phyloP scores from a whole-genome alignment of 1,284 basidiomycete genomes.

The Boletus hoseneyae region DNA sequence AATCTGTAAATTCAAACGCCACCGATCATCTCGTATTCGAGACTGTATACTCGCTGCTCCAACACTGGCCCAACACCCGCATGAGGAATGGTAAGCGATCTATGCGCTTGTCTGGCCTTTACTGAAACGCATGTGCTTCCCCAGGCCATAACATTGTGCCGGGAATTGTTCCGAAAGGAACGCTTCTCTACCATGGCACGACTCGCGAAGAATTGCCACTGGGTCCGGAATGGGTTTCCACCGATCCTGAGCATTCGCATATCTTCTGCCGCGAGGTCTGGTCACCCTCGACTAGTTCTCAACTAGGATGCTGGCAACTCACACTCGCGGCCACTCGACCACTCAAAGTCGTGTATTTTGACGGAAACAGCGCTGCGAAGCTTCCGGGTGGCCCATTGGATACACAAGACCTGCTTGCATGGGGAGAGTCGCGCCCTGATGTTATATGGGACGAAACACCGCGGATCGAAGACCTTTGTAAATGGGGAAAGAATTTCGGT shows the following conservation, averaged over 20 bases:
- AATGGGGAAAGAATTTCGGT: slow-evolving; percentile 33
- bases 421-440: slow-evolving; percentile 31
- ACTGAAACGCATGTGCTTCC: neutral
- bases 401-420: slow-evolving; percentile 39
- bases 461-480: slow-evolving; percentile 33
- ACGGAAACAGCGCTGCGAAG: slow-evolving; percentile 26
- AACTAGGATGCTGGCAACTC: slow-evolving; percentile 36
- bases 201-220: slow-evolving; percentile 26
- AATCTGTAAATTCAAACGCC: neutral
- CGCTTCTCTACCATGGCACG: slow-evolving; percentile 41
- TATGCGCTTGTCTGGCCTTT: neutral
- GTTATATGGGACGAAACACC: slow-evolving; percentile 23
- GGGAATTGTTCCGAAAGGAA: slow-evolving; percentile 38
- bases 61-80: too few relatives aligned
- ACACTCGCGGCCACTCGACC: slow-evolving; percentile 36
- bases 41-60: too few relatives aligned
- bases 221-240: slow-evolving; percentile 40
- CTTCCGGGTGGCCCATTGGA: slow-evolving; percentile 27
- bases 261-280: slow-evolving; percentile 30
- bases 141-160: slow-evolving; percentile 43
- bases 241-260: slow-evolving; percentile 42
- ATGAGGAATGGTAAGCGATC: too few relatives aligned
- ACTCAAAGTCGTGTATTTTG: slow-evolving; percentile 41
- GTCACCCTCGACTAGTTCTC: too few relatives aligned
- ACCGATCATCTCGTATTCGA: too few relatives aligned